phyloP scores from a whole-genome alignment of 768 basidiomycete genomes.

The Daedalea quercina region DNA sequence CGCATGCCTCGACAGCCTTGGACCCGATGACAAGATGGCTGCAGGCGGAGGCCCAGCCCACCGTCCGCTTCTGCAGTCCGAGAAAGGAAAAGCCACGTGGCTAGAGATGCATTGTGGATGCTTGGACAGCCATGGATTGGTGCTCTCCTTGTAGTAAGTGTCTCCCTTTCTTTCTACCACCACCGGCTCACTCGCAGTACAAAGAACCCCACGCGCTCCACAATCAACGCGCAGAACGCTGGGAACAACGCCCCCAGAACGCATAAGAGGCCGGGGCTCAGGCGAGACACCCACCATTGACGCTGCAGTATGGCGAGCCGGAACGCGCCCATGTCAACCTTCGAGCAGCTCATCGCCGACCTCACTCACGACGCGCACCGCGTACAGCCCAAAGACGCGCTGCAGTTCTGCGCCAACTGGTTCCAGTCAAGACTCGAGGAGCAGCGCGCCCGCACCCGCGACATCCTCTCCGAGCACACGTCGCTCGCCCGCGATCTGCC shows the following conservation, averaged over 20 bases:
- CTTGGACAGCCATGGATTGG: not conserved
- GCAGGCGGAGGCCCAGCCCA: too few relatives aligned
- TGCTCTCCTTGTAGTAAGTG: not conserved
- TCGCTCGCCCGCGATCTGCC: slow-evolving; percentile 48
- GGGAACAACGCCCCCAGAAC: not conserved
- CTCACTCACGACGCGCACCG: slow-evolving; percentile 81
- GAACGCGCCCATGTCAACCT: slow-evolving; percentile 52
- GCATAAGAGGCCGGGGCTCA: not conserved
- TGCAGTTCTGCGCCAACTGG: slow-evolving; percentile 94
- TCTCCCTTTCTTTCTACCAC: not conserved
- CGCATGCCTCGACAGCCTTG: too few relatives aligned
- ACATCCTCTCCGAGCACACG: slow-evolving; percentile 49
- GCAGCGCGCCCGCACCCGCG: slow-evolving; percentile 69
- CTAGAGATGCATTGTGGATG: not conserved
- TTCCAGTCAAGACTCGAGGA: slow-evolving; percentile 86
- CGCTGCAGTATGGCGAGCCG: not conserved
- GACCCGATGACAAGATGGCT: too few relatives aligned
- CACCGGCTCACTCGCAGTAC: not conserved
- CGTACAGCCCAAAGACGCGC: slow-evolving; percentile 82
- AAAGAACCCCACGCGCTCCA: not conserved
- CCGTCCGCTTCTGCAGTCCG: not conserved
- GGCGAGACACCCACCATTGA: not conserved
- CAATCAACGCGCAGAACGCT: not conserved
- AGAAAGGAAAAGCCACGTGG: slow-evolving; percentile 1
- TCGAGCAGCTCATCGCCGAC: slow-evolving; percentile 76